Percentiles rank a stretch among this genome's conserved stretches.
phyloP scores from a whole-genome alignment of 225 moss, liverwort and hornwort species.

The Polytrichum commune region DNA sequence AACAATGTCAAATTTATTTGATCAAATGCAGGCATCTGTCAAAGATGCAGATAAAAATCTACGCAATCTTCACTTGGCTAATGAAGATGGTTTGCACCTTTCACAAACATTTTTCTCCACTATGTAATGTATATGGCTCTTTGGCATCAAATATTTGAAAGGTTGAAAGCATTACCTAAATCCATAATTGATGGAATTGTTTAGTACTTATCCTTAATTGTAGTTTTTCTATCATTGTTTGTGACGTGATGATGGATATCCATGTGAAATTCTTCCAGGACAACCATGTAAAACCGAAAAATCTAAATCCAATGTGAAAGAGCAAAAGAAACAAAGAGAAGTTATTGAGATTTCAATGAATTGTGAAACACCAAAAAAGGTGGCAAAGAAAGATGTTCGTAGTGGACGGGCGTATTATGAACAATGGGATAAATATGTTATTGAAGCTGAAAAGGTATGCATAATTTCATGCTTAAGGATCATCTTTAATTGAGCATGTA shows the following conservation, averaged over 20 bases:
- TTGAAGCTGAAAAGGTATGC: slow-evolving; percentile 19
- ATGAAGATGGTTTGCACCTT: slow-evolving; percentile 15
- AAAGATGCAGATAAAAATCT: slow-evolving; percentile 30
- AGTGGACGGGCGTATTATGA: slow-evolving; percentile 34
- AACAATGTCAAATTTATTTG: background rate
- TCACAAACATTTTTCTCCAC: background rate
- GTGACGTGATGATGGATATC: background rate
- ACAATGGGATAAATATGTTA: slow-evolving; percentile 39
- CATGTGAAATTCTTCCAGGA: background rate
- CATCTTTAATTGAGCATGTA: background rate
- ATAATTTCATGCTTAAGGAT: background rate
- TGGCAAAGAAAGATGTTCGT: slow-evolving; percentile 21
- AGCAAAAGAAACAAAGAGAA: background rate
- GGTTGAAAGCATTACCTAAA: no score
- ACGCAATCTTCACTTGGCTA: slow-evolving; percentile 9
- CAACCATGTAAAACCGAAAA: background rate
- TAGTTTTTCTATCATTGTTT: no score
- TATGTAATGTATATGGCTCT: no score
- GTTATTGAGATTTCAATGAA: background rate
- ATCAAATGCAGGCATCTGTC: slow-evolving; percentile 24
- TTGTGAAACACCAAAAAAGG: background rate
- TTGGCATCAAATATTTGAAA: no score
- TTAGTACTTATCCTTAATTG: no score
- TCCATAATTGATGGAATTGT: no score
- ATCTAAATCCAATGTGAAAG: background rate